Evolutionary conservation across 2,329 filamentous ascomycete species (phyloP), one percentile per base, ranked within the genome.

Genomic region (Epichloe sylvatica): DNA sequence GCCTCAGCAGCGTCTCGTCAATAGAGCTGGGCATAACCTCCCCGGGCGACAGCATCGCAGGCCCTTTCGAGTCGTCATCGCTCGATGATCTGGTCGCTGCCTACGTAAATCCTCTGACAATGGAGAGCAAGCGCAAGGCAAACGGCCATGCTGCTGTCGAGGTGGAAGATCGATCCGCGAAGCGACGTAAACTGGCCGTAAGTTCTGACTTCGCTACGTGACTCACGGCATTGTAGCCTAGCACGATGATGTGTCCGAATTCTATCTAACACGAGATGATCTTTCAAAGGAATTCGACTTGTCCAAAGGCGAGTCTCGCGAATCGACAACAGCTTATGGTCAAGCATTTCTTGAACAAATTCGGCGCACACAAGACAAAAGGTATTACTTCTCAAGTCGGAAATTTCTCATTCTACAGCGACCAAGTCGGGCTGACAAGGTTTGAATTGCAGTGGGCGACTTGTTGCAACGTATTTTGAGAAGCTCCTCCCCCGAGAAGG

Each of bases 311-410:
- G 84, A 90, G 66, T 81, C 77, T 15, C 66, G 69, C 49, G 80
- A 85, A 62, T 80, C 80, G 15, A 90, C 85, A 3, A 82, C 81
- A 13, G 75, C 81, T 49, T 77, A 81, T 59, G 88, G 88, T 37
- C 68, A 86, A 58, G 77, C 76, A 56, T 85, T 94, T 60, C 70
- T 94, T 42, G 80, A 86, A 49, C 81, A 83, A 61, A 78, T 94
- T 60, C 82, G 82, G 58, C 75, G 78, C 55, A 87, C 86, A 21
- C 79, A 80, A 54, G 88, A 94, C 65, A 94, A 94, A 70, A 86
- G 77, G 86, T 91, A 74, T 36, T 13, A 19, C 13, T 30, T n/a
- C 15, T n/a, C 3, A 8, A n/a, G 15, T 21, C 5, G 42, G 13
- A 6, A 13, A 11, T 3, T 9, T 30, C 15, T 4, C 23, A 4